phyloP scores from a whole-genome alignment of 495 filamentous ascomycete species.

The Penicillium longicatenatum region DNA sequence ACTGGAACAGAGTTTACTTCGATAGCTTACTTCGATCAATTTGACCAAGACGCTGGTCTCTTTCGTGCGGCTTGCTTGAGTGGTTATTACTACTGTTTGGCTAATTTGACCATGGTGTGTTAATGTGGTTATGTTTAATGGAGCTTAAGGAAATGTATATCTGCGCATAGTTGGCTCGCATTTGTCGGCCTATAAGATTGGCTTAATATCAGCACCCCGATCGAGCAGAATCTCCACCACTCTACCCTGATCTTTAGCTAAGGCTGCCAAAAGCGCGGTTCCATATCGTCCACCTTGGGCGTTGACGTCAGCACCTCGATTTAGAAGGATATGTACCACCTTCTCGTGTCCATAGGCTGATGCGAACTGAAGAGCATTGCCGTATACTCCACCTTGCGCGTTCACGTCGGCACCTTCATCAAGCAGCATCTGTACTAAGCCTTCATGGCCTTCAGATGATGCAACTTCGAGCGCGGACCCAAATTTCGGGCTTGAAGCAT shows the following conservation, averaged over 20 bases:
- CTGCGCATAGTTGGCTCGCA: too few species aligned
- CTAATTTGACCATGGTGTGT: too few species aligned
- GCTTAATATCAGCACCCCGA: not conserved
- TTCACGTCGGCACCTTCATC: not conserved
- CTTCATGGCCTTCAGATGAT: not conserved
- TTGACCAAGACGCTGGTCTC: too few species aligned
- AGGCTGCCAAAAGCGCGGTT: not conserved
- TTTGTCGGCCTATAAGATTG: too few species aligned
- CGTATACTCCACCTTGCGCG: not conserved
- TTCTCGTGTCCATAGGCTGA: not conserved
- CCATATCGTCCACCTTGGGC: not conserved
- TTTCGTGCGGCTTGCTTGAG: too few species aligned
- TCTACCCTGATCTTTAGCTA: not conserved
- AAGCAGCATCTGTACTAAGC: not conserved
- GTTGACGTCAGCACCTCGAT: not conserved
- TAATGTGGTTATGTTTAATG: too few species aligned
- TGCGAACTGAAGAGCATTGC: constrained; percentile 1
- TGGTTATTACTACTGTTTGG: too few species aligned
- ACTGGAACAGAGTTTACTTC: too few species aligned
- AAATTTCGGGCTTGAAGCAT: not conserved
- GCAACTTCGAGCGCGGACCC: not conserved
- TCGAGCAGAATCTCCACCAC: not conserved
- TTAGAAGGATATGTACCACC: not conserved
- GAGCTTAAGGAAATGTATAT: too few species aligned
- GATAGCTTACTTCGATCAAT: too few species aligned